These are phyloP conservation scores for Saccharum spontaneum DNA, from an alignment of 176 grass and related monocot genomes.

Conservation along the genomic window DNA sequence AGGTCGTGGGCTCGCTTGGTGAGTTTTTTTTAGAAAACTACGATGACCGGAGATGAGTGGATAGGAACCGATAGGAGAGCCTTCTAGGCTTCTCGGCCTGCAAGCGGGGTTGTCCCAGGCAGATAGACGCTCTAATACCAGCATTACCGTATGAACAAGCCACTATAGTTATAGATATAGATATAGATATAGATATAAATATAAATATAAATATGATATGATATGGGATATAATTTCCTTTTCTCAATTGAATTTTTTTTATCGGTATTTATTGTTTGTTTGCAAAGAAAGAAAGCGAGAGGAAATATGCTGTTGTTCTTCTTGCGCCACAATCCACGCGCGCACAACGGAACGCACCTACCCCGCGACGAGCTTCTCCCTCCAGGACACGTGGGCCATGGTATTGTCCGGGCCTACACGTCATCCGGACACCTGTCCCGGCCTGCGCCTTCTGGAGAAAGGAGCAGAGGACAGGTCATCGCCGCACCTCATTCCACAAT, in stretches of 20 bases:
- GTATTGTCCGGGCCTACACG: background rate
- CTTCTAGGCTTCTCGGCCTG: too few relatives aligned
- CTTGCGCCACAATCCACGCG: constrained; percentile 38
- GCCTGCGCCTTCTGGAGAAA: background rate
- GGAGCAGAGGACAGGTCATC: constrained; percentile 27
- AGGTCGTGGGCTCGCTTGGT: too few relatives aligned
- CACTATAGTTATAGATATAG: too few relatives aligned
- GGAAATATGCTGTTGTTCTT: background rate
- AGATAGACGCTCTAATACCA: too few relatives aligned
- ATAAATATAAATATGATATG: too few relatives aligned
- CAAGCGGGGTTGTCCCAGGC: too few relatives aligned
- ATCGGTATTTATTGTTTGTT: background rate
- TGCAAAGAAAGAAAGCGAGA: background rate
- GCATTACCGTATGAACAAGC: too few relatives aligned
- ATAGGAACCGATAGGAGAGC: too few relatives aligned
- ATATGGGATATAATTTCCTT: too few relatives aligned
- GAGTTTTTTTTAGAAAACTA: too few relatives aligned
- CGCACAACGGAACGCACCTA: background rate
- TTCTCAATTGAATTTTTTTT: background rate
- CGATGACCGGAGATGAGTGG: too few relatives aligned
- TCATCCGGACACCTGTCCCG: background rate
- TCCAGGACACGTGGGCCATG: constrained; percentile 16
- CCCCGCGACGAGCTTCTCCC: rapidly evolving
- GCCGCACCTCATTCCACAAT: constrained; percentile 1
- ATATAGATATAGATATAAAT: too few relatives aligned